Conservation (phyloP, 2,329 filamentous ascomycete species). For the Venturia effusa region DNA sequence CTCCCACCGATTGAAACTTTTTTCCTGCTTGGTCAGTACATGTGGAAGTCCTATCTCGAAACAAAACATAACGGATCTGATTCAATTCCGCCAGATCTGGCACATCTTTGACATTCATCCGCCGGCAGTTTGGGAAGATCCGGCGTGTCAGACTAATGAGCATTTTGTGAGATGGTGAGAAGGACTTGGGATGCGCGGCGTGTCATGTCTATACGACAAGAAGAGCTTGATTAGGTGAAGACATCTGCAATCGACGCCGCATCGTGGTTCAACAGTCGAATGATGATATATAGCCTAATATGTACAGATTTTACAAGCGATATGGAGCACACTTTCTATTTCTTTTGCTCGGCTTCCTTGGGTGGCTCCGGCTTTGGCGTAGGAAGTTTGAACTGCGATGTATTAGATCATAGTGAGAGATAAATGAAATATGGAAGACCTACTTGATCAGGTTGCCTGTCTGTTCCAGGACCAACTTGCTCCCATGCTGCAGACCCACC, state of each 20-base stretch:
- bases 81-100: too few relatives aligned
- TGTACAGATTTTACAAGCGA: constrained; percentile 1
- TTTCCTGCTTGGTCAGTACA: too few relatives aligned
- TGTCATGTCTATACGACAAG: not conserved
- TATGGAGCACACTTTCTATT: constrained; percentile 45
- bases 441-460: constrained; percentile 65
- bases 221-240: not conserved
- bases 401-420: constrained; percentile 8
- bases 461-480: constrained; percentile 58
- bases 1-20: too few relatives aligned
- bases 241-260: not conserved
- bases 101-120: too few relatives aligned
- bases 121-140: too few relatives aligned
- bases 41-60: too few relatives aligned
- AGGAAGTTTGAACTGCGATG: constrained; percentile 73
- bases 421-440: constrained; percentile 12
- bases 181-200: too few relatives aligned
- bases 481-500: constrained; percentile 59
- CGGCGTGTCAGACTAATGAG: too few relatives aligned
- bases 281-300: not conserved
- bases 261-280: not conserved
- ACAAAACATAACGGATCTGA: too few relatives aligned
- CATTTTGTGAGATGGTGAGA: too few relatives aligned
- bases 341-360: constrained; percentile 84
- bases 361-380: constrained; percentile 84